Evolutionary conservation across 768 basidiomycete genomes (phyloP), one percentile per base, ranked within the genome.

Genomic region (Suillus clintonianus): DNA sequence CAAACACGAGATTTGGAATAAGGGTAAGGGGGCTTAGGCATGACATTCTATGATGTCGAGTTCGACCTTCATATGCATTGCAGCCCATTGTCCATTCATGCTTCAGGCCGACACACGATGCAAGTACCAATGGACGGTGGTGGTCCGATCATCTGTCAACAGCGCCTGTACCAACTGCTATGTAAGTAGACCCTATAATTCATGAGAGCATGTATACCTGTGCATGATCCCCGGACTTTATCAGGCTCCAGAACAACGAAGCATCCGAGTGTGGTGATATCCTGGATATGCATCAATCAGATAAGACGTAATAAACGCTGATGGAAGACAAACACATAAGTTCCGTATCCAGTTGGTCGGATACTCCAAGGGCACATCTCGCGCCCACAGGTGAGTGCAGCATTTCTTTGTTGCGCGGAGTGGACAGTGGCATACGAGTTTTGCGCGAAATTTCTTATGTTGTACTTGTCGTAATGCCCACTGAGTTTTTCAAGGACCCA

Each of bases 91-190:
- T 56, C 15, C 10, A 39, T 17, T 17, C 24, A 41, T 17, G 6
- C 41, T 24, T 57, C 37, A 57, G 39, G 56, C 56, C 39, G 56
- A 57, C 3, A 57, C 27, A 41, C 56, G 56, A 41, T 57, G 56
- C 56, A 57, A 57, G 56, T 57, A 57, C 56, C 56, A 57, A 57
- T 57, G 56, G 24, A 57, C 56, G 17, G 56, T 27, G 27, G 17
- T 27, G 6, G 39, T 57, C 17, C 56, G 56, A 41, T 57, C 56
- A 8, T 57, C 41, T 24, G 56, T 57, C 39, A 57, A 57, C 27
- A 41, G 56, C 19, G 39, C 39, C 56, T 57, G 13, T 30, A 17
- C 5, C 17, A 30, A 27, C 24, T n/a, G 39, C 24, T 41, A 19
- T 27, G 56, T 30, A 41, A 37, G 54, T 34, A 8, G n/a, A 41